Percentiles rank a stretch among this genome's conserved stretches.
phyloP scores from a whole-genome alignment of 768 basidiomycete species.

The Ramaria sp. region DNA sequence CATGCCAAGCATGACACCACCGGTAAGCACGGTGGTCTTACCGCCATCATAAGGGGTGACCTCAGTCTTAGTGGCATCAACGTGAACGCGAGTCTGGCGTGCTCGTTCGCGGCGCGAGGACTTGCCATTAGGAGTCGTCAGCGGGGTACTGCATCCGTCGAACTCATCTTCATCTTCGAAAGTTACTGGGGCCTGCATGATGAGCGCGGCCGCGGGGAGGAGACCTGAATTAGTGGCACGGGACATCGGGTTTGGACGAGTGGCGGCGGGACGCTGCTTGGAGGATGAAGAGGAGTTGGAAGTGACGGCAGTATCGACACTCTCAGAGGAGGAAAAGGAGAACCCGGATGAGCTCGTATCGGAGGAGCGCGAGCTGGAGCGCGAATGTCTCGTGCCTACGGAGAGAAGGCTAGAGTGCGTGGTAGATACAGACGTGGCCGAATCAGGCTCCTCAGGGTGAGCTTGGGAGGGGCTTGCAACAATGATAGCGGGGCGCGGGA shows the following conservation, averaged over 20 bases:
- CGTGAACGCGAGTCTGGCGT: constrained; percentile 57
- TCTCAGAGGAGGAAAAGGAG: constrained; percentile 50
- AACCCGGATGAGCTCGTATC: constrained; percentile 59
- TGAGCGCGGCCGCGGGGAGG: background rate
- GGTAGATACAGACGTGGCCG: constrained; percentile 18
- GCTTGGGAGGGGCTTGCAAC: background rate
- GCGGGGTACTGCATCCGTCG: background rate
- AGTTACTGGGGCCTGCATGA: constrained; percentile 7
- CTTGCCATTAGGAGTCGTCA: background rate
- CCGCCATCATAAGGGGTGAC: constrained; percentile 83
- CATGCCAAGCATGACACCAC: constrained; percentile 75
- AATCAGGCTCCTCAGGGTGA: background rate
- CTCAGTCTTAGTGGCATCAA: constrained; percentile 65
- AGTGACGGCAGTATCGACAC: constrained; percentile 27
- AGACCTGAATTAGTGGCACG: constrained; percentile 1
- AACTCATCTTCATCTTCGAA: constrained; percentile 1
- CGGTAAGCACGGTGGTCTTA: constrained; percentile 80
- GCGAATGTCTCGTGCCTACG: constrained; percentile 39
- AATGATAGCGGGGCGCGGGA: constrained; percentile 15
- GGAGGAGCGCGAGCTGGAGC: constrained; percentile 51
- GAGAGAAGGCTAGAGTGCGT: constrained; percentile 51
- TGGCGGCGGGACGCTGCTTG: constrained; percentile 13
- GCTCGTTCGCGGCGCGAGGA: constrained; percentile 47
- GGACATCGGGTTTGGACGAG: constrained; percentile 22
- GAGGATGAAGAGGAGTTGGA: constrained; percentile 31